Conservation (phyloP, 1,284 basidiomycete species). For the Puccinia coronata region DNA sequence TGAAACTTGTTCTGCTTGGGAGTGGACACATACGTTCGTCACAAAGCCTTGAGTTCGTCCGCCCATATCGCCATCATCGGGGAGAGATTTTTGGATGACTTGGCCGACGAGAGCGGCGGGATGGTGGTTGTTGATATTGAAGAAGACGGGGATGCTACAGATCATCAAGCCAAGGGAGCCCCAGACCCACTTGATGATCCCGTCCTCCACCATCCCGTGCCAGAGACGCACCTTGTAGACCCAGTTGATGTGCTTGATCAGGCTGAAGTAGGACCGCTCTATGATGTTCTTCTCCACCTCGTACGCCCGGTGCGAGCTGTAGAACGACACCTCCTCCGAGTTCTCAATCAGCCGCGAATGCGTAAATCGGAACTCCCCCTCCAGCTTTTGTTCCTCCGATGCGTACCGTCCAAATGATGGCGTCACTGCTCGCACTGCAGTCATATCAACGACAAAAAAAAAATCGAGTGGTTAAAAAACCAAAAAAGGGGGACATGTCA, state of each 20-base stretch:
- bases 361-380: conserved; percentile 82
- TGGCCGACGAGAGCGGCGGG: conserved; percentile 55
- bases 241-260: conserved; percentile 84
- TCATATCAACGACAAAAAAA: conserved; percentile 6
- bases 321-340: conserved; percentile 88
- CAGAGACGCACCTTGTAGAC: conserved; percentile 80
- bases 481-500: too few species aligned
- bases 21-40: conserved; percentile 6
- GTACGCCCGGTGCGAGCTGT: conserved; percentile 86
- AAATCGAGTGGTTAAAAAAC: neutral
- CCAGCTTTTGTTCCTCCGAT: conserved; percentile 73
- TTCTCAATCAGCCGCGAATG: conserved; percentile 93
- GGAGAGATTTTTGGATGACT: conserved; percentile 58
- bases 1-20: too few species aligned
- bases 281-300: conserved; percentile 88
- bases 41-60: conserved; percentile 76
- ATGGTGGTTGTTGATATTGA: conserved; percentile 75
- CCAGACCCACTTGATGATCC: conserved; percentile 76
- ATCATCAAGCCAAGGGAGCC: conserved; percentile 68
- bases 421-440: conserved; percentile 82
- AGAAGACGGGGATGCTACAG: conserved; percentile 92
- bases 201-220: conserved; percentile 90
- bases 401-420: conserved; percentile 94
- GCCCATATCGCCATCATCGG: conserved; percentile 69
- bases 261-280: conserved; percentile 83